A percentile compares a stretch with the other conserved stretches of the same genome.
Conservation (phyloP, 768 basidiomycete genomes). For the Trametopsis cervina region DNA sequence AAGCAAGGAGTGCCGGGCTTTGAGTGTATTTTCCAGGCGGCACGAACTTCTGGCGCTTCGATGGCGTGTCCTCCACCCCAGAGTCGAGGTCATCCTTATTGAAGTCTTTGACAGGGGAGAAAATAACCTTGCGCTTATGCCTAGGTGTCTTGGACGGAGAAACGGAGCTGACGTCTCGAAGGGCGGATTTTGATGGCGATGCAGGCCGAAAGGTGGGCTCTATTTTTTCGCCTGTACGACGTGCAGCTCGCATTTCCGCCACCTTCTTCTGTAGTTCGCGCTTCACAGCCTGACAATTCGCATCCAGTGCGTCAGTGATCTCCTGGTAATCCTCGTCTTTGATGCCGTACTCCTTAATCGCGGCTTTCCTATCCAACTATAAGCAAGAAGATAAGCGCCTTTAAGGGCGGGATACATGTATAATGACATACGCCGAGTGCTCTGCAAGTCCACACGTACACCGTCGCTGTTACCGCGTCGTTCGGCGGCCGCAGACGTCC, state of each 20-base stretch:
- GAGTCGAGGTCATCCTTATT: constrained; percentile 14
- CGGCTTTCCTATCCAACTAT: background rate
- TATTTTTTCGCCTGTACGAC: background rate
- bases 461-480: constrained; percentile 16
- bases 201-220: constrained; percentile 1
- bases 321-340: background rate
- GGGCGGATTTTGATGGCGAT: constrained; percentile 19
- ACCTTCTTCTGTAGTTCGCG: constrained; percentile 1
- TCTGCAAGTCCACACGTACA: constrained; percentile 22
- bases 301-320: background rate
- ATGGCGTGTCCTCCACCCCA: constrained; percentile 18
- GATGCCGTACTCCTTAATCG: background rate
- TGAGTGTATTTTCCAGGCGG: background rate
- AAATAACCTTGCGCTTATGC: constrained; percentile 24
- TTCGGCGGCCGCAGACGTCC: constrained; percentile 10
- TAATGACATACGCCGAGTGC: constrained; percentile 10
- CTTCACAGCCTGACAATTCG: background rate
- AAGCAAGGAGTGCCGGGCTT: background rate
- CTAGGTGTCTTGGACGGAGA: constrained; percentile 18
- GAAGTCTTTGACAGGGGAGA: constrained; percentile 9
- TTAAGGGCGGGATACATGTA: too few relatives aligned
- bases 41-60: constrained; percentile 18
- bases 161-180: constrained; percentile 7
- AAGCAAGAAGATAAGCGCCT: too few relatives aligned
- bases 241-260: background rate